Conservation (phyloP, 306 rosid species). For the Vicia faba region DNA sequence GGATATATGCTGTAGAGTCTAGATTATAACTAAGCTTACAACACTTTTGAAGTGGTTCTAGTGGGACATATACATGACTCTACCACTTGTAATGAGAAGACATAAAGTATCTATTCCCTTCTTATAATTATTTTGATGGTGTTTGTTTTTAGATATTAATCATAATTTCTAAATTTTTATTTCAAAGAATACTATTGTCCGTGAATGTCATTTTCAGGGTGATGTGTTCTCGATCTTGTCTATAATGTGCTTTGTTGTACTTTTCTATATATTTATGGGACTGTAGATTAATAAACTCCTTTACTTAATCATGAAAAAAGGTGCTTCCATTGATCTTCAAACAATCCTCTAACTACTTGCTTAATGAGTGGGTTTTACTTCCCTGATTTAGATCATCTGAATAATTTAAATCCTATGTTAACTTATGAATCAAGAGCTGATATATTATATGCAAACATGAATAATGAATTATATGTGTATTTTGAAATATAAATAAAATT, state of each 20-base stretch:
- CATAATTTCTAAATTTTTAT: not conserved
- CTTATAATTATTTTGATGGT: conserved; percentile 1
- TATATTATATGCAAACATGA: no score
- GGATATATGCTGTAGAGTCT: conserved; percentile 11
- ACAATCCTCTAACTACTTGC: not conserved
- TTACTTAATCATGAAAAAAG: not conserved
- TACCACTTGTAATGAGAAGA: conserved; percentile 17
- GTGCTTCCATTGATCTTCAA: not conserved
- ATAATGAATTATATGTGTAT: no score
- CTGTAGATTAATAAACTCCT: not conserved
- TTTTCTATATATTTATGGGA: not conserved
- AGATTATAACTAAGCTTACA: not conserved
- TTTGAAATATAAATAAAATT: no score
- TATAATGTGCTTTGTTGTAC: not conserved
- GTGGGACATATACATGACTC: conserved; percentile 4
- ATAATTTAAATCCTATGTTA: no score
- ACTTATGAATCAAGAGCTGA: no score
- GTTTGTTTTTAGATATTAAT: not conserved
- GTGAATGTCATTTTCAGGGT: not conserved
- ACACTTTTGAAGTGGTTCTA: not conserved
- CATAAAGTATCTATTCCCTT: conserved; percentile 1
- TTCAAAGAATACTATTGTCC: not conserved
- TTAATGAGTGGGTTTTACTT: not conserved
- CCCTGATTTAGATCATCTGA: not conserved
- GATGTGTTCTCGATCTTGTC: not conserved